Evolutionary conservation across 805 yeast species (phyloP), one percentile per base, ranked within the genome.

Genomic region (Candida palmyrensis): DNA sequence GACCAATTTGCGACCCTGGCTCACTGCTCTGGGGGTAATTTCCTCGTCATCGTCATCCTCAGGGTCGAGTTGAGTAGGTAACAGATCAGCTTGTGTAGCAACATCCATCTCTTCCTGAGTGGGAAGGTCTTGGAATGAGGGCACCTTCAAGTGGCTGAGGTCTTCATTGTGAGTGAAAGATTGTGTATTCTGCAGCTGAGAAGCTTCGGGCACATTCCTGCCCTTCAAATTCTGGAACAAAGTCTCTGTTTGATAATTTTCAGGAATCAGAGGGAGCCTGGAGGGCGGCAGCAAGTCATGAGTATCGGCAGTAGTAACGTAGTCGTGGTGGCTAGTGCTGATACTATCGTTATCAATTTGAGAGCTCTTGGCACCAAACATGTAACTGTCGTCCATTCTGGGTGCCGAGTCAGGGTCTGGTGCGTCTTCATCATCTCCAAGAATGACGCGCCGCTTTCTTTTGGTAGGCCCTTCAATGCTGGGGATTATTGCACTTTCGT

Each of bases 141-240:
- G 54, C 5, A 49, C 38, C 15, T 40, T 39, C n/a, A 31, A 23
- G 18, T 31, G 34, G 15, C 34, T 31, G 3, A 24, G n/a, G 28
- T 40, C 40, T 12, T 33, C 28, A 24, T 22, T 13, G 30, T 37
- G 18, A 21, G 39, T 26, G 10, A 29, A 20, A 17, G 35, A 27
- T 10, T 24, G 29, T 15, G 36, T 34, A 19, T 27, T 27, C 18
- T 33, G 35, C 17, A 44, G 21, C 10, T 39, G 42, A 10, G 35
- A 19, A n/a, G 14, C 18, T 9, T 27, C 9, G 7, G 18, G 18
- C 2, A 4, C 24, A 11, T 13, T 24, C 25, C 16, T 30, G 19
- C 14, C 29, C 18, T 55, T 47, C 14, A 60, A 49, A 34, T 60
- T 58, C 32, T 45, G 51, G 32, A 60, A 60, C 28, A 57, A 45